These are phyloP conservation scores for Glonium stellatum DNA, from an alignment of 495 filamentous ascomycete genomes.

Conservation along the genomic window DNA sequence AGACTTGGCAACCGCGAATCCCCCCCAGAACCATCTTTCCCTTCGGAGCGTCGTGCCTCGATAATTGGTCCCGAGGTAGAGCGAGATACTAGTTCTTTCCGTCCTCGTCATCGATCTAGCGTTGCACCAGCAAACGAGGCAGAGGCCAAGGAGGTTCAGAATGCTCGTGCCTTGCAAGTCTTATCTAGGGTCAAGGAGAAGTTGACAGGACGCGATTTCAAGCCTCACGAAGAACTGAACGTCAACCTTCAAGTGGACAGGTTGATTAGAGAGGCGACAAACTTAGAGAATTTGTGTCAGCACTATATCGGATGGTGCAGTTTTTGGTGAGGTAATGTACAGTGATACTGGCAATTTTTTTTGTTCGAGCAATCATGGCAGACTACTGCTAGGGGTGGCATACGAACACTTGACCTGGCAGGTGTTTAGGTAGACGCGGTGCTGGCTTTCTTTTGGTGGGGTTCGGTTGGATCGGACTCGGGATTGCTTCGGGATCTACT, in stretches of 20 bases:
- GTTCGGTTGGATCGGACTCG: neutral
- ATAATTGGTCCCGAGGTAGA: conserved; percentile 47
- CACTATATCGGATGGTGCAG: conserved; percentile 98
- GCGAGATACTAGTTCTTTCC: conserved; percentile 18
- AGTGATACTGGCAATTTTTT: neutral
- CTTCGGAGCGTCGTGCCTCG: conserved; percentile 64
- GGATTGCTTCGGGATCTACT: neutral
- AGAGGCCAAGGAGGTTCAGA: conserved; percentile 71
- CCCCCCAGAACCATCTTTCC: conserved; percentile 70
- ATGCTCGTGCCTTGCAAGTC: conserved; percentile 86
- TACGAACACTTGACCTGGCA: neutral
- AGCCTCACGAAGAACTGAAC: conserved; percentile 66
- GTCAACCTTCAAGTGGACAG: conserved; percentile 90
- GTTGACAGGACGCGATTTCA: conserved; percentile 68
- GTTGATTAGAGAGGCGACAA: conserved; percentile 88
- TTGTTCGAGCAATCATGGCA: neutral
- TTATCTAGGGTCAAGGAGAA: conserved; percentile 90
- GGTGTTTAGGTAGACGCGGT: neutral
- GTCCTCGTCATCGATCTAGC: conserved; percentile 30
- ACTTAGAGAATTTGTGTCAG: conserved; percentile 94
- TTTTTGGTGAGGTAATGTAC: conserved; percentile 60
- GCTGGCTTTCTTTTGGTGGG: neutral
- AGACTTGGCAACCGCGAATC: conserved; percentile 81
- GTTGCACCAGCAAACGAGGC: conserved; percentile 32
- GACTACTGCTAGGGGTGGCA: neutral